phyloP scores from a whole-genome alignment of 192 early-diverging fungal species.

The Backusella tarrabulga region DNA sequence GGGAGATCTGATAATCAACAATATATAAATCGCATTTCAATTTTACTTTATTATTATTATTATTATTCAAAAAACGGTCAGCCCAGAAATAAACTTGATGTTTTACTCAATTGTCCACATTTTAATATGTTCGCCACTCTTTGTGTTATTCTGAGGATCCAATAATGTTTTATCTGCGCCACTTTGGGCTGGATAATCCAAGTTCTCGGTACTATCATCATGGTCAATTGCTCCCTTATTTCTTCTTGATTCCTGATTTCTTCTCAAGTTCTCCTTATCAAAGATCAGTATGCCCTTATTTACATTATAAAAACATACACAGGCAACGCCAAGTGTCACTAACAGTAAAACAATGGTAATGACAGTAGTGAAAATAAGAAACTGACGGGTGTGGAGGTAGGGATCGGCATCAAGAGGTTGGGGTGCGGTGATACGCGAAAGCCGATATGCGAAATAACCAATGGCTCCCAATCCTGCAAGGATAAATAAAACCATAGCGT shows the following conservation, averaged over 20 bases:
- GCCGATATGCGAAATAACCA: constrained; percentile 36
- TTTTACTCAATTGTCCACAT: constrained; percentile 30
- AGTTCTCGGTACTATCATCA: neutral
- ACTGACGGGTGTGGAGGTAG: constrained; percentile 41
- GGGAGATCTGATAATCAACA: neutral
- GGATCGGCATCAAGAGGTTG: constrained; percentile 23
- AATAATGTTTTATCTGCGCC: constrained; percentile 3
- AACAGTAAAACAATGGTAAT: constrained; percentile 19
- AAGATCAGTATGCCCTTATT: constrained; percentile 2
- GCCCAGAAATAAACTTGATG: neutral
- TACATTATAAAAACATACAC: constrained; percentile 9
- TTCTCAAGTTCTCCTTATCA: neutral
- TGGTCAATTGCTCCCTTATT: neutral
- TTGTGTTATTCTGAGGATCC: neutral
- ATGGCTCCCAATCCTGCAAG: neutral
- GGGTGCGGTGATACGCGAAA: constrained; percentile 11
- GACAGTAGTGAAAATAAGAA: constrained; percentile 38
- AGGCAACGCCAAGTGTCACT: constrained; percentile 19
- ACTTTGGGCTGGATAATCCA: neutral
- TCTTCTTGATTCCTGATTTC: neutral
- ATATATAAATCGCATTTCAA: neutral
- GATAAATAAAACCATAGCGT: constrained; percentile 24
- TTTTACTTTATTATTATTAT: no score
- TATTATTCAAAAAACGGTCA: neutral
- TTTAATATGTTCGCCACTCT: neutral